Evolutionary conservation across 1,139 yeast species (phyloP).

Genomic region (Torulaspora globosa): DNA sequence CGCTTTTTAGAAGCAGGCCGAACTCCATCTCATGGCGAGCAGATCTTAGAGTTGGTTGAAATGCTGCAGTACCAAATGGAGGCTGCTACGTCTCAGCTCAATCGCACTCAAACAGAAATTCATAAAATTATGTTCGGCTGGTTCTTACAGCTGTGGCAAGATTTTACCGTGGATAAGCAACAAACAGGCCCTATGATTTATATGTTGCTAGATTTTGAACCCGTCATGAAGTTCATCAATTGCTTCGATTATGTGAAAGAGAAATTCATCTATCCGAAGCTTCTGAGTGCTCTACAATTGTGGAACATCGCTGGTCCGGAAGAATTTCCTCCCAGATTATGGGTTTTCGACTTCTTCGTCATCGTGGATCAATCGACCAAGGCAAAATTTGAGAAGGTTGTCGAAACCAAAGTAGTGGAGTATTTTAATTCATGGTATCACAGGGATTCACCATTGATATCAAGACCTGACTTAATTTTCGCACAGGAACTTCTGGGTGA

Average conservation of each 20-base stretch:
- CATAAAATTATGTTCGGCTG: constrained; percentile 17
- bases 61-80: constrained; percentile 26
- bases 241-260: constrained; percentile 31
- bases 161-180: constrained; percentile 12
- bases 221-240: constrained; percentile 37
- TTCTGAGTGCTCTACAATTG: constrained; percentile 35
- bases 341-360: constrained; percentile 22
- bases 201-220: constrained; percentile 43
- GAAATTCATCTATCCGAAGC: constrained; percentile 39
- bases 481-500: constrained; percentile 42
- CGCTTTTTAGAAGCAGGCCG: background rate
- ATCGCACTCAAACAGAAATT: constrained; percentile 28
- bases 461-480: constrained; percentile 34
- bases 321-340: constrained; percentile 13
- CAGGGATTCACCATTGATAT: constrained; percentile 23
- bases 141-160: constrained; percentile 15
- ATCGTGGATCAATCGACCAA: constrained; percentile 11
- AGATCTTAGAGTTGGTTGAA: constrained; percentile 13
- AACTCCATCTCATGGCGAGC: constrained; percentile 2
- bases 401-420: constrained; percentile 32
- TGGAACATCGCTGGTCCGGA: constrained; percentile 36
- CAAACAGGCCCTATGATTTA: constrained; percentile 30
- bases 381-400: constrained; percentile 7
- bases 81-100: constrained; percentile 15
- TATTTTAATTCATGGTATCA: constrained; percentile 40